Evolutionary conservation across 331 rosid genomes (phyloP).

Genomic region (Arachis monticola): DNA sequence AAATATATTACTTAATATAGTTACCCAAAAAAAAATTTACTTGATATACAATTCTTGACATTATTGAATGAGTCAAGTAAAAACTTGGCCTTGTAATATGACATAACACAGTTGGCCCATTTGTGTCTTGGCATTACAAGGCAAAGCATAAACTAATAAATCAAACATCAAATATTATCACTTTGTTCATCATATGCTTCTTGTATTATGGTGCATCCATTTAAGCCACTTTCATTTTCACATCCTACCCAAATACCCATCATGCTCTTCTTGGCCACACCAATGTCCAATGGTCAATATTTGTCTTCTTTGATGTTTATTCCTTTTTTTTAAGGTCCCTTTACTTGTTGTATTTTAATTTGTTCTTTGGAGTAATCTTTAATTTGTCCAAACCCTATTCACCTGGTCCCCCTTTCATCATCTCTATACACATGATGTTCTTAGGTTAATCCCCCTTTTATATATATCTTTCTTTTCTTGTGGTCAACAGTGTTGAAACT

Average conservation of each 20-base stretch:
- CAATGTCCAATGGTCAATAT: background rate
- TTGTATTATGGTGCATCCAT: conserved; percentile 21
- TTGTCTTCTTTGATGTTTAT: conserved; percentile 2
- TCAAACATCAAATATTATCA: conserved; percentile 16
- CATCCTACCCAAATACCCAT: background rate
- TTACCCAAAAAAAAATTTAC: no score
- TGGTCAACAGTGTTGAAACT: conserved; percentile 5
- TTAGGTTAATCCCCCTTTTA: conserved; percentile 30
- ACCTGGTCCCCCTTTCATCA: conserved; percentile 18
- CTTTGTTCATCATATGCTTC: conserved; percentile 2
- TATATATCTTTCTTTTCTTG: conserved; percentile 13
- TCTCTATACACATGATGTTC: conserved; percentile 3
- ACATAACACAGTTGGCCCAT: conserved; percentile 37
- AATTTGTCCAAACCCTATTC: conserved; percentile 36
- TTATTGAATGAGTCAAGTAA: background rate
- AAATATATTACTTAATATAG: no score
- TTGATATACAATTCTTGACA: conserved; percentile 1
- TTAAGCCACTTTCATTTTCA: conserved; percentile 10
- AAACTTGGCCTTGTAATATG: conserved; percentile 15
- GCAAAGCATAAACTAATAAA: conserved; percentile 38
- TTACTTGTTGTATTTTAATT: background rate
- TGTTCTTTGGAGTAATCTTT: conserved; percentile 35
- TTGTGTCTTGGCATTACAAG: conserved; percentile 47
- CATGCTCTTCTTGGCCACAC: background rate
- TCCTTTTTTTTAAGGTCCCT: background rate